Base-by-base conservation (phyloP, 495 filamentous ascomycete genomes). In the Xylaria castorea region DNA sequence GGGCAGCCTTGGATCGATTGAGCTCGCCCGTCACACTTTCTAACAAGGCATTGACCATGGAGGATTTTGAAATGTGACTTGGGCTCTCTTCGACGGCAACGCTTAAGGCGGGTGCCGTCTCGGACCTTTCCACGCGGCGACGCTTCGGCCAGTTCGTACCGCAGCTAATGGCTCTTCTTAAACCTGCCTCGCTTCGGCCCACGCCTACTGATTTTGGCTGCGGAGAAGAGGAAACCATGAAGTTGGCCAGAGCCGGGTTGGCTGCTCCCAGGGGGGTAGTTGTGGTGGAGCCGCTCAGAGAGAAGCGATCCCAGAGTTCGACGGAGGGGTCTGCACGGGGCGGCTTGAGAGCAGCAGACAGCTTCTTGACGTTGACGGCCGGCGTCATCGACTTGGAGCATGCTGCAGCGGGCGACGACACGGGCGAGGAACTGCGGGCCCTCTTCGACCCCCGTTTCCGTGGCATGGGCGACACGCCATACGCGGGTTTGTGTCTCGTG, bases 231-330 rank as follows among this genome's bases (percentile, higher is more conserved):
- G 91, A 91, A 5, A 84, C 80, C 80, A 93, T 87, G 32, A 93
- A 81, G 69, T 91, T 87, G 34, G 88, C 85, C n/a, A 92, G 83
- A 12, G 79, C 81, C 71, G 82, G 89, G 76, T 84, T 88, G 46
- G 79, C 75, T 36, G 77, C 71, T 30, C 81, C 84, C 38, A 78
- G 79, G 3, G 82, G 80, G 27, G 76, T 82, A 55, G 75, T 71
- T 0, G 75, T 74, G 5, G 76, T 76, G 46, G 75, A 73, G 72
- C 79, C 83, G 30, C 75, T 72, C 9, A 83, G 67, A 42, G 86
- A 88, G 77, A 93, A 97, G 25, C 92, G 90, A 74, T 91, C 93
- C 94, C 94, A 97, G n/a, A 97, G 81, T 66, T 97, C 94, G 42
- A 89, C 81, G 0, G 92, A 92, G 34, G 95, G 92, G 80, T 99